phyloP scores from a whole-genome alignment of 2,329 filamentous ascomycete species.

The Phaeosphaeria sp. region DNA sequence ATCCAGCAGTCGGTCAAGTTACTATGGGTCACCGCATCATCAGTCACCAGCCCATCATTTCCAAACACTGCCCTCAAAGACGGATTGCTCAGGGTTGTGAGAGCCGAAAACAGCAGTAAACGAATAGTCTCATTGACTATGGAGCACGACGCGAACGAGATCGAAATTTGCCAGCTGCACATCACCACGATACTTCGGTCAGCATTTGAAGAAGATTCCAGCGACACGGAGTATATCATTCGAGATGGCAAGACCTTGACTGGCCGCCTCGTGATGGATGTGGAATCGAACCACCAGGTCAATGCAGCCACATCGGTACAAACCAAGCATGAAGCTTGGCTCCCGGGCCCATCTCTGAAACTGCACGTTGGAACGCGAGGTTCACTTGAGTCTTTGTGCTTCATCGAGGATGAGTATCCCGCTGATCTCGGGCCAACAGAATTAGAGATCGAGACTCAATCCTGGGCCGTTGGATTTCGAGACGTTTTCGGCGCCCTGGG shows the following conservation, averaged over 20 bases:
- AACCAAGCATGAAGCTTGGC: not conserved
- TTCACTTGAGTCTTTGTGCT: constrained; percentile 13
- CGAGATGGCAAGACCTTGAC: constrained; percentile 5
- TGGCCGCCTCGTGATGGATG: constrained; percentile 7
- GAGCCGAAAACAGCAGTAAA: constrained; percentile 7
- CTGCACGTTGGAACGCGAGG: constrained; percentile 11
- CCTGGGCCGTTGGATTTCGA: constrained; percentile 1
- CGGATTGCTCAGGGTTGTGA: constrained; percentile 11
- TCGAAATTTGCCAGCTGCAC: not conserved
- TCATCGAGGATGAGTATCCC: not conserved
- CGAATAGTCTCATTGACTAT: constrained; percentile 11
- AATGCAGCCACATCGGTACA: not conserved
- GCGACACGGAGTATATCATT: constrained; percentile 13
- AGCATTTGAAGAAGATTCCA: not conserved
- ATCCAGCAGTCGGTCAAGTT: constrained; percentile 6
- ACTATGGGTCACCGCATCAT: constrained; percentile 9
- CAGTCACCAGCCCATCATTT: not conserved
- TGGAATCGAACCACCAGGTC: not conserved
- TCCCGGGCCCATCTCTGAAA: constrained; percentile 15
- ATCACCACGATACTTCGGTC: not conserved
- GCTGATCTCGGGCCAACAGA: constrained; percentile 7
- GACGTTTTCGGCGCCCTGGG: constrained; percentile 3
- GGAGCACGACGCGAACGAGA: not conserved
- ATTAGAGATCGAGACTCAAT: not conserved
- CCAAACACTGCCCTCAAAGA: constrained; percentile 3